Percentiles rank a stretch among this genome's conserved stretches.
Conservation (phyloP, 768 basidiomycete species). For the Russula lepida region DNA sequence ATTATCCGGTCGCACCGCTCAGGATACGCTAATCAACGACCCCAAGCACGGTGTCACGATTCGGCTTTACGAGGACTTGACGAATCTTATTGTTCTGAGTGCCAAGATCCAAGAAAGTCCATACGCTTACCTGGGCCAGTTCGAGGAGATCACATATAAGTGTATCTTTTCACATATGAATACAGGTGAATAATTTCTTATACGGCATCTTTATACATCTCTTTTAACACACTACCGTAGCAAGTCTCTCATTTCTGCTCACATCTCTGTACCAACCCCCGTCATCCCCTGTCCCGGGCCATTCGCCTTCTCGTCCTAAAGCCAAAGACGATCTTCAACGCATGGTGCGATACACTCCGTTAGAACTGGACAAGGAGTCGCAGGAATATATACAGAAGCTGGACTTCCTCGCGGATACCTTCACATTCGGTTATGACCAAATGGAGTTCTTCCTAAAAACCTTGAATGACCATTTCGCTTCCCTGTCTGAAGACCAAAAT, state of each 20-base stretch:
- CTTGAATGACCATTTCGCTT: slow-evolving; percentile 42
- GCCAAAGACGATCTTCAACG: slow-evolving; percentile 34
- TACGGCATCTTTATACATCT: background rate
- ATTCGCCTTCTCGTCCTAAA: slow-evolving; percentile 26
- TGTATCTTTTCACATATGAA: slow-evolving; percentile 53
- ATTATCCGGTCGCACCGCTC: slow-evolving; percentile 29
- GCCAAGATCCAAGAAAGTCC: slow-evolving; percentile 42
- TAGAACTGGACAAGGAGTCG: slow-evolving; percentile 54
- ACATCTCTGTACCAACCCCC: slow-evolving; percentile 13
- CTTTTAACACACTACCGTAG: background rate
- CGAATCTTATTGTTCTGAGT: slow-evolving; percentile 63
- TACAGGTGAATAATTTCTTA: background rate
- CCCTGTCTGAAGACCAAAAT: slow-evolving; percentile 28
- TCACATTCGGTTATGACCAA: slow-evolving; percentile 63
- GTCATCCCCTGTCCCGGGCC: slow-evolving; percentile 26
- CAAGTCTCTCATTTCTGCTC: slow-evolving; percentile 39
- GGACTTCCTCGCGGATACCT: slow-evolving; percentile 51
- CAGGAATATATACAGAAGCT: slow-evolving; percentile 48
- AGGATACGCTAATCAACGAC: slow-evolving; percentile 35
- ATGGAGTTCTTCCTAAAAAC: slow-evolving; percentile 59
- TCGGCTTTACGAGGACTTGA: slow-evolving; percentile 78
- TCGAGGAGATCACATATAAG: slow-evolving; percentile 53
- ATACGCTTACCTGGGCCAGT: slow-evolving; percentile 30
- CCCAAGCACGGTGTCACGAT: slow-evolving; percentile 54
- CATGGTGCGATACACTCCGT: slow-evolving; percentile 54